Evolutionary conservation across 2,329 filamentous ascomycete genomes (phyloP).

Genomic region (Hymenoscyphus occultus): DNA sequence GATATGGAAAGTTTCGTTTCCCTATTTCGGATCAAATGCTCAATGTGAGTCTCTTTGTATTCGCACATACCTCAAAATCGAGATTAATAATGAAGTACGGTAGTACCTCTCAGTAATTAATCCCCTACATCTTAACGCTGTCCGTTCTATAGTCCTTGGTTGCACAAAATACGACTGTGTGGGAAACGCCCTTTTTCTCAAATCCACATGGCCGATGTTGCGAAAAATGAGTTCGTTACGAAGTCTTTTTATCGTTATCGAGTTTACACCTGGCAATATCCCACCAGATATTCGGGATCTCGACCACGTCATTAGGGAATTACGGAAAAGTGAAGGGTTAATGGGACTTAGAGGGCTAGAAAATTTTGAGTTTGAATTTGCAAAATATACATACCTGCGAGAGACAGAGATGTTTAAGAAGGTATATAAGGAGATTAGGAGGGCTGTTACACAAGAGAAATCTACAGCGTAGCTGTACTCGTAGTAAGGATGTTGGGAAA

Average conservation of each 20-base stretch:
- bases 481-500: no score
- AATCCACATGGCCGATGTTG: background rate
- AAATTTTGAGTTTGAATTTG: background rate
- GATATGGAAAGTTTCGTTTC: background rate
- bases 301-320: background rate
- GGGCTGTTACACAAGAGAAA: background rate
- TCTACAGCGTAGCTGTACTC: background rate
- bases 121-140: background rate
- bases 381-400: background rate
- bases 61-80: background rate
- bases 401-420: background rate
- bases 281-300: background rate
- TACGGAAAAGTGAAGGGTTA: background rate
- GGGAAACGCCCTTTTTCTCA: background rate
- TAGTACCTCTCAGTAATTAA: background rate
- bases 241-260: background rate
- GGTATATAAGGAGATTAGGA: background rate
- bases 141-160: background rate
- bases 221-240: background rate
- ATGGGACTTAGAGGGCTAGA: background rate
- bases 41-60: background rate
- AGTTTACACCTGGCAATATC: no score
- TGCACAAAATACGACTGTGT: background rate
- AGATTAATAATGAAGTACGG: background rate
- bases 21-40: background rate